Percentiles rank a stretch among this genome's conserved stretches.
phyloP scores from a whole-genome alignment of 345 rosid species.

The Streptanthus diversifolius region DNA sequence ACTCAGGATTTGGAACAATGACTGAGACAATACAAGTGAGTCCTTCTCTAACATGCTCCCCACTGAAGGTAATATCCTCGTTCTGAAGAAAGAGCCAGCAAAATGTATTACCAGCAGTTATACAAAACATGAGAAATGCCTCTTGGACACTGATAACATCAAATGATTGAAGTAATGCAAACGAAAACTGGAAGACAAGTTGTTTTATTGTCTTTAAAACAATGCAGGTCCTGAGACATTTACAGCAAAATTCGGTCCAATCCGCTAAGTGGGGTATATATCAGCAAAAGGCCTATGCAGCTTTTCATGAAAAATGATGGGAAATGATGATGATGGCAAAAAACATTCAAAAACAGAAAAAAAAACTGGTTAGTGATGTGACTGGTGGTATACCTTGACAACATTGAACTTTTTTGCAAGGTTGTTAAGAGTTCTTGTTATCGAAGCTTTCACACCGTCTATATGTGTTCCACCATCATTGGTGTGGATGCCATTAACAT shows the following conservation, averaged over 20 bases:
- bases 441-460: constrained; percentile 85
- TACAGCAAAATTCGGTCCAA: neutral
- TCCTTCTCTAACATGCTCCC: constrained; percentile 88
- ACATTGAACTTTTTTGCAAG: constrained; percentile 72
- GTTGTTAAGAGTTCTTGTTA: constrained; percentile 79
- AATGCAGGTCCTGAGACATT: neutral
- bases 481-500: constrained; percentile 84
- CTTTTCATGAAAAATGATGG: constrained; percentile 28
- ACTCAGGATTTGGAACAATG: constrained; percentile 88
- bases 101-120: neutral
- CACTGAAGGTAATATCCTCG: constrained; percentile 68
- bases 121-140: constrained; percentile 20
- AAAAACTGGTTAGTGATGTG: neutral
- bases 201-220: neutral
- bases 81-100: constrained; percentile 46
- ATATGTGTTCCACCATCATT: constrained; percentile 94
- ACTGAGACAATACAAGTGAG: constrained; percentile 83
- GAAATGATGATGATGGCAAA: neutral
- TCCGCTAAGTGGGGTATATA: neutral
- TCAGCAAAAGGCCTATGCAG: constrained; percentile 39
- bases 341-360: neutral
- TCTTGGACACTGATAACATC: constrained; percentile 27
- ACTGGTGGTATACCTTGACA: constrained; percentile 43
- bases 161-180: neutral
- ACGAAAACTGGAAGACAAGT: neutral